Base-by-base conservation (phyloP, 805 yeast species). In the Maudiozyma turicensis region DNA sequence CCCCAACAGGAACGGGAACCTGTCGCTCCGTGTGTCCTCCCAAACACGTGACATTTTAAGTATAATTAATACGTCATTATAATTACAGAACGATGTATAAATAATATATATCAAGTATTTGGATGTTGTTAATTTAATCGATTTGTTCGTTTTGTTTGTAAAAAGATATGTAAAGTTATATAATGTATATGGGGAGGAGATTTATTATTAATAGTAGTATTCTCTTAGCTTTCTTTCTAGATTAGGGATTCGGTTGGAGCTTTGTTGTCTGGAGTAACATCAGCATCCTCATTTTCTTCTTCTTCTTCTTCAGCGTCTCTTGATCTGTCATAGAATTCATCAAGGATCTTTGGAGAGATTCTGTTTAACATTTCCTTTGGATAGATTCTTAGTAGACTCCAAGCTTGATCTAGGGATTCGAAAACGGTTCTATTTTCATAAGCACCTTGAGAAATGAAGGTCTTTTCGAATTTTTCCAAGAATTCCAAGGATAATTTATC, bases 291-390 rank as follows among this genome's bases (percentile, higher is more conserved):
- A 28, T 63, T 65, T 10, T 66, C 71, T 26, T 72, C 76, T 45
- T 72, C 82, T 45, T 69, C 82, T 39, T 75, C 80, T 44, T 77
- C 84, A 56, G 75, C 81, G 52, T 77, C 81, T 66, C 88, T 81
- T 45, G 83, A 82, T 72, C 96, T 81, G 63, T 91, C 98, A 72
- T 93, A 93, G 72, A 91, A 93, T 72, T 91, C 98, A 58, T 82
- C 83, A 66, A 93, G 75, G 61, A 93, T 88, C 82, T 93, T 93
- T 69, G 98, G 98, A 52, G 96, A 89, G 65, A 93, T 88, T 82
- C 99, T 89, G 78, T 93, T 93, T 66, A 93, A 82, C 86, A 93
- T 77, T 73, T 93, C 98, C 81, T 90, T 93, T 66, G 99, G 99
- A 76, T 93, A 93, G 70, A 93, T 93, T 79, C 99, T 89, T 70